Evolutionary conservation across 2,329 filamentous ascomycete species (phyloP).

Genomic region (Pseudogymnoascus sp.): DNA sequence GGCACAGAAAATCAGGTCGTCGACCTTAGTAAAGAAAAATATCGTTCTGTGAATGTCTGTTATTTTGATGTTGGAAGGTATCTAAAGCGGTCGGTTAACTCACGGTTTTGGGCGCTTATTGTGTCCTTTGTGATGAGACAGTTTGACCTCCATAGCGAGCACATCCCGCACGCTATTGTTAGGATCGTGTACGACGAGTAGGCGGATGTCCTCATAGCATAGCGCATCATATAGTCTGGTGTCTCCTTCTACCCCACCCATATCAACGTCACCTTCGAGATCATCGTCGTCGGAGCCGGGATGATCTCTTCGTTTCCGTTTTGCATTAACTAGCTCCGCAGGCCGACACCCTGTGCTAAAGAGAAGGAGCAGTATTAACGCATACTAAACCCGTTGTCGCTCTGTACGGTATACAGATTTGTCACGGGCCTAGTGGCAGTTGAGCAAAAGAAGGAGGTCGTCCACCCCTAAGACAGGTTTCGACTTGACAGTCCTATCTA

Average conservation of each 20-base stretch:
- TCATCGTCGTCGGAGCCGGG: constrained; percentile 9
- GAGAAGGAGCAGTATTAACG: constrained; percentile 15
- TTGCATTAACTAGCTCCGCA: constrained; percentile 20
- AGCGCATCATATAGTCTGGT: constrained; percentile 4
- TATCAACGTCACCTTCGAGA: neutral
- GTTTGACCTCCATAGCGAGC: constrained; percentile 9
- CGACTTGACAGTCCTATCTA: constrained; percentile 15
- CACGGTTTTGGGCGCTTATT: constrained; percentile 16
- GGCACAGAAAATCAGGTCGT: constrained; percentile 17
- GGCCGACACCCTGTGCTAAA: constrained; percentile 17
- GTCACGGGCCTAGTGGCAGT: constrained; percentile 17
- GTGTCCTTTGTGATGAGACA: constrained; percentile 16
- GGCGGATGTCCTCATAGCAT: constrained; percentile 12
- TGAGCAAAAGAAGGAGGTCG: constrained; percentile 19
- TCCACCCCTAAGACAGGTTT: constrained; percentile 19
- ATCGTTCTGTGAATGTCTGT: constrained; percentile 12
- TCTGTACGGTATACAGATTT: constrained; percentile 21
- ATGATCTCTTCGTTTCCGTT: constrained; percentile 11
- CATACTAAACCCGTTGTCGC: constrained; percentile 13
- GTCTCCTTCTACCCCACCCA: neutral
- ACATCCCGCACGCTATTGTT: constrained; percentile 7
- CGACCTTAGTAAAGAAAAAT: constrained; percentile 18
- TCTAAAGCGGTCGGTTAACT: constrained; percentile 9
- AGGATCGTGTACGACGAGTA: constrained; percentile 14
- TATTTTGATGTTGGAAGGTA: constrained; percentile 10